A percentile compares a stretch with the other conserved stretches of the same genome.
These are phyloP conservation scores for Phallus indusiatus DNA, from an alignment of 768 basidiomycete species.

Conservation along the genomic window DNA sequence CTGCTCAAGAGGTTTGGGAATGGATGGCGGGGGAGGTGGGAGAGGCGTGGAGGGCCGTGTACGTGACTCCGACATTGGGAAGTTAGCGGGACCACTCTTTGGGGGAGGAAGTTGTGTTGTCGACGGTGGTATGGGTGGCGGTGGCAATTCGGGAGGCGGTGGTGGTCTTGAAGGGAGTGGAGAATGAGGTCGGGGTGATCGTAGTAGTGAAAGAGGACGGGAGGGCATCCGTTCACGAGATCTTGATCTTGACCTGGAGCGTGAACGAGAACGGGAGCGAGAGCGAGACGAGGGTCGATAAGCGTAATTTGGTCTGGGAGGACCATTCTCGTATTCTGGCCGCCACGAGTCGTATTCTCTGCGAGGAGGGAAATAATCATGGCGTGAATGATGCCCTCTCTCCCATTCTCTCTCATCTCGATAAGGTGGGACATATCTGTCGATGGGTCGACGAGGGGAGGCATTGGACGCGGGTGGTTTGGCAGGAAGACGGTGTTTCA, in stretches of 20 bases:
- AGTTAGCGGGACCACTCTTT: conserved; percentile 5
- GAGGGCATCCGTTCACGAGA: conserved; percentile 9
- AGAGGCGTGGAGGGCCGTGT: conserved; percentile 15
- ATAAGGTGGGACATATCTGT: conserved; percentile 15
- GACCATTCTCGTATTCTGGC: neutral
- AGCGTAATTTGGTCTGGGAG: neutral
- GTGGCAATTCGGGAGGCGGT: neutral
- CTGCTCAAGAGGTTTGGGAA: conserved; percentile 13
- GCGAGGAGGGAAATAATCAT: neutral
- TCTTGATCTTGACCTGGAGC: conserved; percentile 8
- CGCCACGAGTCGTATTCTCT: neutral
- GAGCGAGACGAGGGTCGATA: neutral
- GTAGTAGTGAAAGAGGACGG: neutral
- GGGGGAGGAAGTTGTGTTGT: conserved; percentile 11
- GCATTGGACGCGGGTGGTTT: conserved; percentile 8
- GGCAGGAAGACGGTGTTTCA: conserved; percentile 24
- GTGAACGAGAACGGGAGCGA: neutral
- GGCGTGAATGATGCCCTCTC: neutral
- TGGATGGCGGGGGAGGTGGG: conserved; percentile 14
- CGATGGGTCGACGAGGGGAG: conserved; percentile 12
- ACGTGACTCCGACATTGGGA: neutral
- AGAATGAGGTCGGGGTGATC: conserved; percentile 8
- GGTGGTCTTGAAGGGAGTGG: conserved; percentile 5
- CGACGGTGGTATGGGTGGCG: neutral
- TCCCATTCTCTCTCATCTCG: neutral